Percentiles rank a stretch among this genome's conserved stretches.
These are phyloP conservation scores for Hypoxylon lenormandii DNA, from an alignment of 495 filamentous ascomycete species.

Conservation along the genomic window DNA sequence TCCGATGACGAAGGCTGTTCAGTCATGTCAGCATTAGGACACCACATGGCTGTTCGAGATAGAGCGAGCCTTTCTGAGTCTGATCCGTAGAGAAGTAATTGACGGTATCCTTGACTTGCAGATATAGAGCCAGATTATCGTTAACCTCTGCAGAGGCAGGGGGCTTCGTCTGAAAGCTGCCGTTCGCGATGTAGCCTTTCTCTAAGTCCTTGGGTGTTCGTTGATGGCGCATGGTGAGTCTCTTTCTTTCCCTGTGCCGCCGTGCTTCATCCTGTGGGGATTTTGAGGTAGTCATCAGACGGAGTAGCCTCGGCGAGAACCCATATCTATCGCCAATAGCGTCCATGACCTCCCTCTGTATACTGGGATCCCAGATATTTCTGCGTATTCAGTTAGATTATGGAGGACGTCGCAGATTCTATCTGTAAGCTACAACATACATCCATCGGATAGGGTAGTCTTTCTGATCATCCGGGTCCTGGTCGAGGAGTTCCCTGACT, in stretches of 20 bases:
- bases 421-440: conserved; percentile 55
- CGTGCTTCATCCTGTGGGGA: conserved; percentile 22
- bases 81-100: conserved; percentile 60
- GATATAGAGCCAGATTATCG: conserved; percentile 45
- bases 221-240: conserved; percentile 14
- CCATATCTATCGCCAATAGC: conserved; percentile 69
- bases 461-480: conserved; percentile 22
- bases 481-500: conserved; percentile 55
- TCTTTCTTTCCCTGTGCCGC: conserved; percentile 30
- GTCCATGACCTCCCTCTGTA: conserved; percentile 67
- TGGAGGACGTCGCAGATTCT: conserved; percentile 4
- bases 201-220: conserved; percentile 34
- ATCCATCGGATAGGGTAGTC: conserved; percentile 72
- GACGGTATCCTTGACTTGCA: conserved; percentile 52
- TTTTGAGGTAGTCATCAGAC: conserved; percentile 64
- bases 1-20: conserved; percentile 78
- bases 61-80: conserved; percentile 46
- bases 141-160: conserved; percentile 23
- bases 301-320: conserved; percentile 74
- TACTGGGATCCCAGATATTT: conserved; percentile 78
- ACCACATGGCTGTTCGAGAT: not conserved
- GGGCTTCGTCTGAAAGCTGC: conserved; percentile 23
- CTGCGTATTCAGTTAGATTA: conserved; percentile 51
- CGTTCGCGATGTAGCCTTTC: conserved; percentile 29
- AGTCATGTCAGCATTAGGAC: conserved; percentile 25